Conservation (phyloP, 1,284 basidiomycete species). For the Sporisorium graminicola region DNA sequence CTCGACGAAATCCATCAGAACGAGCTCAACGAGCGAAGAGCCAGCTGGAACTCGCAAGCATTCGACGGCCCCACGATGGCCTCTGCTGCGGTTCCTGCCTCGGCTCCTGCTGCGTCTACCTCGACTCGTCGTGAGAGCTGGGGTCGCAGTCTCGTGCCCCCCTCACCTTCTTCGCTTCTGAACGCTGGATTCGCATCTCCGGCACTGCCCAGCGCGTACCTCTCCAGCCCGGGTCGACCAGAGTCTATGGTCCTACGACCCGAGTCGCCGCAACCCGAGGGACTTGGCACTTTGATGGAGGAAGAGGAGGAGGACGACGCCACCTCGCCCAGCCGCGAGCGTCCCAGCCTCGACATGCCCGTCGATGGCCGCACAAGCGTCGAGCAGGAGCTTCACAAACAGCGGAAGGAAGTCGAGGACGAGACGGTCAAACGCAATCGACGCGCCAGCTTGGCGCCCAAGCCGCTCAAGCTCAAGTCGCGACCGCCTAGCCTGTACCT, state of each 20-base stretch:
- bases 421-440: conserved; percentile 56
- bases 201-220: conserved; percentile 21
- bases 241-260: conserved; percentile 42
- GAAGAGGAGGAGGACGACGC: conserved; percentile 64
- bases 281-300: conserved; percentile 60
- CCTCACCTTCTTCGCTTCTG: conserved; percentile 22
- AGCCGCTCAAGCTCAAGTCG: conserved; percentile 63
- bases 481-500: conserved; percentile 62
- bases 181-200: conserved; percentile 36
- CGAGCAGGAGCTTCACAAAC: conserved; percentile 36
- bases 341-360: conserved; percentile 38
- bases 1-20: conserved; percentile 61
- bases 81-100: conserved; percentile 8
- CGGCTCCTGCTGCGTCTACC: conserved; percentile 12
- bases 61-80: conserved; percentile 18
- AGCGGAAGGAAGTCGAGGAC: conserved; percentile 47
- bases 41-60: conserved; percentile 45
- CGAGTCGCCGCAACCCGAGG: conserved; percentile 51
- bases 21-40: conserved; percentile 47
- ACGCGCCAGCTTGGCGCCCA: conserved; percentile 54
- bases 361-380: conserved; percentile 17
- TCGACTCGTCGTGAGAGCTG: conserved; percentile 38
- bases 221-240: conserved; percentile 45
- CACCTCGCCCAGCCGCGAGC: conserved; percentile 46
- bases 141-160: conserved; percentile 27